Evolutionary conservation across 352 stramenopile genomes (phyloP), one percentile per base, ranked within the genome.

Genomic region (Globisporangium uncinulatum): DNA sequence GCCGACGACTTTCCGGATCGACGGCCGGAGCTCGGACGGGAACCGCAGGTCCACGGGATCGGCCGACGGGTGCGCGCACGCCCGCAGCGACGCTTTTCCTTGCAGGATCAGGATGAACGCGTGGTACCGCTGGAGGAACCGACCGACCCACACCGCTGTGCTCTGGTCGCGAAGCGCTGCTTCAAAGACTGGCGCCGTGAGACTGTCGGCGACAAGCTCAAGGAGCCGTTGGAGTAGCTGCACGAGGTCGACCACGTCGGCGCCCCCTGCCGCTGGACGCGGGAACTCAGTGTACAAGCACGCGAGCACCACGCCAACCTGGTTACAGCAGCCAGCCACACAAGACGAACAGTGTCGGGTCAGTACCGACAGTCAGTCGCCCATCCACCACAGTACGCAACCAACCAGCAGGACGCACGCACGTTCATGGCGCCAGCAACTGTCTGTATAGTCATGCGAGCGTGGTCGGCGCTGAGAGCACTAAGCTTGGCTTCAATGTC

Each of bases 21-120:
- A 67, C 6, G 65, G 59, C 14, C 79, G 79, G 11, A 93, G 64
- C 21, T 89, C 79, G 0, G 80, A 71, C 29, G 76, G 72, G 36
- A 74, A 83, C 9, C 57, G 66, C 36, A 93, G 56, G 48, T 89
- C 68, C 34, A 91, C 54, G 4, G 74, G 74, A 49, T 86, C 76
- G 53, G 83, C 76, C 34, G 65, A 83, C 1, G 83, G 73, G 48
- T 92, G 83, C 39, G 52, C 65, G 42, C 79, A 74, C 7, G 43
- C 54, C 17, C 49, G 20, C 3, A 93, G 39, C 17, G 62, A 61
- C 8, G 65, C 17, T 9, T 56, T 61, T 4, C 73, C 79, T 77
- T 93, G 80, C 4, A 86, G 61, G n/a, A 89, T 47, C 17, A 93
- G 39, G 49, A 91, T 84, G n/a, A 91, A 65, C 11, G 69, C 66